Evolutionary conservation across 192 early-diverging fungal genomes (phyloP).

Genomic region (Spinellus fusiger): DNA sequence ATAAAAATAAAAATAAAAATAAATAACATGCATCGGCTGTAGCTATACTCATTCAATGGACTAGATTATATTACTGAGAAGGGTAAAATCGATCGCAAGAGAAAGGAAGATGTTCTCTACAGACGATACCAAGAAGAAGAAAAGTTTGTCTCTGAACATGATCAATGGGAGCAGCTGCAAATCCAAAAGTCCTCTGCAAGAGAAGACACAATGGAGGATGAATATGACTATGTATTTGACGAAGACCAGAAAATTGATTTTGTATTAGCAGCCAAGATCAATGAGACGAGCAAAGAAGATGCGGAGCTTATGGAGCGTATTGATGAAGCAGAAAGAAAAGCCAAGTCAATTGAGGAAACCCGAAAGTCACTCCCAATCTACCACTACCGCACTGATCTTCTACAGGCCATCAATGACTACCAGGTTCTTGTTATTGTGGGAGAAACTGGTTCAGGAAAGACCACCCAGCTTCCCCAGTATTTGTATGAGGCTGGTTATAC

Average conservation of each 20-base stretch:
- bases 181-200: slow-evolving; percentile 57
- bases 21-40: not conserved
- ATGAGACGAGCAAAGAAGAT: slow-evolving; percentile 48
- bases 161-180: slow-evolving; percentile 89
- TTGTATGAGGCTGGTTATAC: slow-evolving; percentile 93
- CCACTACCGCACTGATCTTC: slow-evolving; percentile 72
- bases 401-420: slow-evolving; percentile 77
- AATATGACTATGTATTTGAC: slow-evolving; percentile 95
- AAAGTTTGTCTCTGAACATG: slow-evolving; percentile 79
- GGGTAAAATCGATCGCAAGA: slow-evolving; percentile 94
- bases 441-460: slow-evolving; percentile 97
- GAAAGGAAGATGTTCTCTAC: slow-evolving; percentile 84
- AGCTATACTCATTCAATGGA: slow-evolving; percentile 32
- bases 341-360: slow-evolving; percentile 59
- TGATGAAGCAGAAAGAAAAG: slow-evolving; percentile 65
- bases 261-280: slow-evolving; percentile 65
- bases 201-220: slow-evolving; percentile 47
- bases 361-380: slow-evolving; percentile 91
- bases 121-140: slow-evolving; percentile 83
- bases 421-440: slow-evolving; percentile 94
- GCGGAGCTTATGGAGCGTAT: slow-evolving; percentile 47
- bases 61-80: slow-evolving; percentile 95
- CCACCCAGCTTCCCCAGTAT: slow-evolving; percentile 98
- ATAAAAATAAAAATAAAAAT: not conserved
- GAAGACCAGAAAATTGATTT: slow-evolving; percentile 84